Conservation (phyloP, 1,284 basidiomycete genomes). For the Exobasidium cylindrosporum region DNA sequence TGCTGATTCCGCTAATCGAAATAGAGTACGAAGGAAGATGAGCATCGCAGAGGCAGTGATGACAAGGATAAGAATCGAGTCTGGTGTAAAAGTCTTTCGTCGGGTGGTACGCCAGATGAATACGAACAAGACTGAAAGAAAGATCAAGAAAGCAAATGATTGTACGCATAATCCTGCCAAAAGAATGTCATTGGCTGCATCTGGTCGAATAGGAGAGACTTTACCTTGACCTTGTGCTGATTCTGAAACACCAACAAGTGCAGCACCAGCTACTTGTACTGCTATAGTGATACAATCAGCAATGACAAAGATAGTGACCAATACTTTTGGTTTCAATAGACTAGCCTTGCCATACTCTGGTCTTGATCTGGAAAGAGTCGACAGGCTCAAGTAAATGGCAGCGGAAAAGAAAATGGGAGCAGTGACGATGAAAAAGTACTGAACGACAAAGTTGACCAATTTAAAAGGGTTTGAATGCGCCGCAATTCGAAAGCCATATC, state of each 20-base stretch:
- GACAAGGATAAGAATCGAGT: constrained; percentile 42
- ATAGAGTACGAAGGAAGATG: constrained; percentile 56
- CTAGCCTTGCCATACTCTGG: constrained; percentile 25
- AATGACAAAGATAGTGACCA: constrained; percentile 53
- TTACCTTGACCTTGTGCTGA: constrained; percentile 38
- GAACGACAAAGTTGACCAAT: constrained; percentile 37
- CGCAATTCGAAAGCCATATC: constrained; percentile 25
- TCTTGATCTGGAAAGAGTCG: constrained; percentile 41
- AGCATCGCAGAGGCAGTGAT: constrained; percentile 44
- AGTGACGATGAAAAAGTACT: constrained; percentile 58
- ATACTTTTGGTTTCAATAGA: constrained; percentile 39
- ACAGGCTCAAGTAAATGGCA: constrained; percentile 55
- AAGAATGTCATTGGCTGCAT: constrained; percentile 57
- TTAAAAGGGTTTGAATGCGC: constrained; percentile 29
- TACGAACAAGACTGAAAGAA: constrained; percentile 45
- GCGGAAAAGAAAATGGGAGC: constrained; percentile 57
- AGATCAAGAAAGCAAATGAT: constrained; percentile 54
- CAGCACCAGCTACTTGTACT: constrained; percentile 57
- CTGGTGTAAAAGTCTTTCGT: constrained; percentile 3
- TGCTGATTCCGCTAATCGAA: constrained; percentile 57
- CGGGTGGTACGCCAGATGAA: constrained; percentile 23
- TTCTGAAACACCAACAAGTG: constrained; percentile 57
- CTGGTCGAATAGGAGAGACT: constrained; percentile 38
- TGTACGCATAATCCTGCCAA: constrained; percentile 57
- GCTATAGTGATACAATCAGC: constrained; percentile 56